A percentile compares a stretch with the other conserved stretches of the same genome.
phyloP scores from a whole-genome alignment of 2,329 filamentous ascomycete genomes.

The Rugonectria rugulosa region DNA sequence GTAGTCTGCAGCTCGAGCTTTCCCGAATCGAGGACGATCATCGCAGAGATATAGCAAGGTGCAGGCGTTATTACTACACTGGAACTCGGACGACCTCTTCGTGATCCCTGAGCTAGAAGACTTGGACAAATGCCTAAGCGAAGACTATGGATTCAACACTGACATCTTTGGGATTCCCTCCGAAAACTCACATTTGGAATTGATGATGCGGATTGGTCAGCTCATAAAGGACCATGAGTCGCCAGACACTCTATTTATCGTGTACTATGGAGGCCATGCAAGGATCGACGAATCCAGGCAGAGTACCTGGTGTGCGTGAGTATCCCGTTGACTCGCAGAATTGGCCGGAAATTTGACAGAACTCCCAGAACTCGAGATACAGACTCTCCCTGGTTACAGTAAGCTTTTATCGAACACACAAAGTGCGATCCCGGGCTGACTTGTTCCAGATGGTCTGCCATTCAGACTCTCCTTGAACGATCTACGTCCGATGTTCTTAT shows the following conservation, averaged over 20 bases:
- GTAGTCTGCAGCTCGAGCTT: slow-evolving; percentile 62
- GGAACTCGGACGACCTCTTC: slow-evolving; percentile 65
- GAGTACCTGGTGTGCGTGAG: slow-evolving; percentile 67
- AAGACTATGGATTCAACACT: slow-evolving; percentile 64
- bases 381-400: slow-evolving; percentile 64
- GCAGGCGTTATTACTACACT: slow-evolving; percentile 62
- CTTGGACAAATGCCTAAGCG: slow-evolving; percentile 60
- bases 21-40: slow-evolving; percentile 61
- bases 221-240: slow-evolving; percentile 65
- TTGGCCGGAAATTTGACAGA: slow-evolving; percentile 13
- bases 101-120: slow-evolving; percentile 66
- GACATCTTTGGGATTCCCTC: slow-evolving; percentile 66
- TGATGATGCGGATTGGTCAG: slow-evolving; percentile 64
- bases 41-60: slow-evolving; percentile 65
- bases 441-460: slow-evolving; percentile 61
- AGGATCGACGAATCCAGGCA: slow-evolving; percentile 66
- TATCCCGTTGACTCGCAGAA: slow-evolving; percentile 23
- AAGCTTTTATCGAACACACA: too few species aligned
- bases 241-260: slow-evolving; percentile 62
- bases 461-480: slow-evolving; percentile 65
- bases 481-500: slow-evolving; percentile 66
- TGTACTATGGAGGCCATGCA: slow-evolving; percentile 68
- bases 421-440: slow-evolving; percentile 20
- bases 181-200: slow-evolving; percentile 64
- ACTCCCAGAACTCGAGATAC: slow-evolving; percentile 54